Evolutionary conservation across 805 yeast species (phyloP).

Genomic region (Wickerhamomyces ciferrii): DNA sequence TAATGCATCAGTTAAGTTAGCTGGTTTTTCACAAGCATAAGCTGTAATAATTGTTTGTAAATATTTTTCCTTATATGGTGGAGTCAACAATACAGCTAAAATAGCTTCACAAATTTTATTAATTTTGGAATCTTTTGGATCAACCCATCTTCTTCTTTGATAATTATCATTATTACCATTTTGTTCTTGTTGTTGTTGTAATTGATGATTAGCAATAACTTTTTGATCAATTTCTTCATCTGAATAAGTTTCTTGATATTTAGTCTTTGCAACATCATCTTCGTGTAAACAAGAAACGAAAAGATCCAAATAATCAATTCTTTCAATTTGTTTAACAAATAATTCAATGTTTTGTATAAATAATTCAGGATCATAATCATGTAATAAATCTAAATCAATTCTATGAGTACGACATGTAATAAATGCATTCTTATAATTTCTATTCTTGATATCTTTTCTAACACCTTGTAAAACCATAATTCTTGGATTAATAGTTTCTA

Average conservation of each 20-base stretch:
- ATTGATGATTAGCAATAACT: conserved; percentile 23
- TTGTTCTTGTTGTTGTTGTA: conserved; percentile 32
- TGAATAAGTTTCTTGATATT: conserved; percentile 67
- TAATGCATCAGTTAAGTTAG: conserved; percentile 75
- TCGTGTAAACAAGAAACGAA: conserved; percentile 82
- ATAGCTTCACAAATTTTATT: conserved; percentile 74
- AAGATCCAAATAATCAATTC: conserved; percentile 75
- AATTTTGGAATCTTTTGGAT: conserved; percentile 49
- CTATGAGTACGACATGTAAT: conserved; percentile 83
- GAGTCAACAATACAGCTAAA: conserved; percentile 45
- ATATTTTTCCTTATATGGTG: conserved; percentile 50
- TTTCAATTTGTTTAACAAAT: conserved; percentile 66
- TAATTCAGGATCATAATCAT: conserved; percentile 76
- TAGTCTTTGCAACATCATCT: conserved; percentile 78
- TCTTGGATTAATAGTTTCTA: conserved; percentile 91
- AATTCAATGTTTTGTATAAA: conserved; percentile 59
- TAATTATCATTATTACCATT: background rate
- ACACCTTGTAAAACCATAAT: conserved; percentile 86
- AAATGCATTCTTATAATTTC: conserved; percentile 69
- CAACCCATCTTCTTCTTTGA: conserved; percentile 33
- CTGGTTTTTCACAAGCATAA: conserved; percentile 86
- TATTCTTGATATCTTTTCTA: conserved; percentile 55
- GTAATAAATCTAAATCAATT: conserved; percentile 82
- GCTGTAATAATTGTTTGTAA: conserved; percentile 83
- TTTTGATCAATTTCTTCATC: conserved; percentile 25